These are phyloP conservation scores for Boletus fagicola DNA, from an alignment of 768 basidiomycete species.

Conservation along the genomic window DNA sequence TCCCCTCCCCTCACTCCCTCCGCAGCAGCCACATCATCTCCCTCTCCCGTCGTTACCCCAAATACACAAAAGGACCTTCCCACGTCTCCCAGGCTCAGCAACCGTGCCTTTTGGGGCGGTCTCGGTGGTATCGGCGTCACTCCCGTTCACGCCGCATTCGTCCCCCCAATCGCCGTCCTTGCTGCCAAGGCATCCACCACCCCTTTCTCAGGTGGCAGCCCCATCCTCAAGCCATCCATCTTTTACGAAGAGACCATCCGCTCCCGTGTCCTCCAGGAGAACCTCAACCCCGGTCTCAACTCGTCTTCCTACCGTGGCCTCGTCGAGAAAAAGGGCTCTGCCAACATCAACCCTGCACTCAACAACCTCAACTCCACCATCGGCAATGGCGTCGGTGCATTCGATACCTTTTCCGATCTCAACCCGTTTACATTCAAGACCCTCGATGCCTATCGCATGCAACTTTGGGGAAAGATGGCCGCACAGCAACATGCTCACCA, in stretches of 20 bases:
- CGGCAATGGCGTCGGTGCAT: slow-evolving; percentile 40
- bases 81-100: slow-evolving; percentile 53
- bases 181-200: slow-evolving; percentile 23
- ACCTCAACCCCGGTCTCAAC: slow-evolving; percentile 31
- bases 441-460: slow-evolving; percentile 86
- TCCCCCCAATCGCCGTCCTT: slow-evolving; percentile 59
- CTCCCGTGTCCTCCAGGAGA: slow-evolving; percentile 22
- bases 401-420: slow-evolving; percentile 75
- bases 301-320: slow-evolving; percentile 8
- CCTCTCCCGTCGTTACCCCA: slow-evolving; percentile 47
- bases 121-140: slow-evolving; percentile 67
- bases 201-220: slow-evolving; percentile 23
- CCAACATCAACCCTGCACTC: slow-evolving; percentile 31
- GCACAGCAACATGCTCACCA: slow-evolving; percentile 55
- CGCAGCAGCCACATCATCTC: slow-evolving; percentile 15
- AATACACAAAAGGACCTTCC: slow-evolving; percentile 80
- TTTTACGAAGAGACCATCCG: slow-evolving; percentile 32
- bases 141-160: slow-evolving; percentile 79
- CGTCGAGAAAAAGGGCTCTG: slow-evolving; percentile 34
- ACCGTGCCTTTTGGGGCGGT: slow-evolving; percentile 80
- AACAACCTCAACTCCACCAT: slow-evolving; percentile 26
- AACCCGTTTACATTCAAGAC: slow-evolving; percentile 88
- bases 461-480: slow-evolving; percentile 90
- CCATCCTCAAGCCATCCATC: slow-evolving; percentile 31
- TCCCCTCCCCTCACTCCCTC: slow-evolving; percentile 23